Conservation (phyloP, 2,329 filamentous ascomycete species). For the Beauveria scarabaeidicola region DNA sequence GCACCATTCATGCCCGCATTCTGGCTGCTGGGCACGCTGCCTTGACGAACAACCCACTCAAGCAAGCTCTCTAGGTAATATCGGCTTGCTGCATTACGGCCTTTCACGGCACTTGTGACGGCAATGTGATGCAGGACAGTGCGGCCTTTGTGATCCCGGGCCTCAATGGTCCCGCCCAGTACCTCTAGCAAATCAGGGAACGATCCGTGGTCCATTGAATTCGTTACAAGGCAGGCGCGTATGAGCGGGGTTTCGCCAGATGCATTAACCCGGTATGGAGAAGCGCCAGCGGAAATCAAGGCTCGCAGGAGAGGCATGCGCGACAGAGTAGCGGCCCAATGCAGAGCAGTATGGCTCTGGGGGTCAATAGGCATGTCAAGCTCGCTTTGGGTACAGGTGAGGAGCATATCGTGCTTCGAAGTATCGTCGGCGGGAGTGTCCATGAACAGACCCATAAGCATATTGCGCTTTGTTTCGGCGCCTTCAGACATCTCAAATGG, state of each 20-base stretch:
- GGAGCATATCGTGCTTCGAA: slow-evolving; percentile 67
- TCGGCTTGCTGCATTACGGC: slow-evolving; percentile 80
- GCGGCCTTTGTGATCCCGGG: slow-evolving; percentile 78
- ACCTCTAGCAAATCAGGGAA: slow-evolving; percentile 89
- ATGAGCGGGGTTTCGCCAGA: slow-evolving; percentile 89
- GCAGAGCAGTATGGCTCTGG: slow-evolving; percentile 80
- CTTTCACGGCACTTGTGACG: slow-evolving; percentile 90
- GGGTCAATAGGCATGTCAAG: slow-evolving; percentile 89
- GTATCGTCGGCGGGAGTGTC: slow-evolving; percentile 63
- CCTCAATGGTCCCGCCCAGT: slow-evolving; percentile 80
- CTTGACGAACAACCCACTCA: slow-evolving; percentile 88
- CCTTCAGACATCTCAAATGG: slow-evolving; percentile 52
- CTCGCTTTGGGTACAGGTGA: slow-evolving; percentile 67
- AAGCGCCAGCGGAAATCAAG: slow-evolving; percentile 76
- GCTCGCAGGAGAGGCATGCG: slow-evolving; percentile 74
- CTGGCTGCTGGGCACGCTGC: slow-evolving; percentile 52
- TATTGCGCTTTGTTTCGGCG: slow-evolving; percentile 69
- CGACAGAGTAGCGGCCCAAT: slow-evolving; percentile 92
- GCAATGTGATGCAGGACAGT: slow-evolving; percentile 96
- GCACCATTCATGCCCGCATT: slow-evolving; percentile 25
- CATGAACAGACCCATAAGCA: slow-evolving; percentile 76
- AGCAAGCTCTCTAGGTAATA: slow-evolving; percentile 93
- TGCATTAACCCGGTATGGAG: slow-evolving; percentile 78
- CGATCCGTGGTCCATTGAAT: slow-evolving; percentile 82
- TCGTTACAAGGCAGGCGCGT: slow-evolving; percentile 85